Evolutionary conservation across 2,329 filamentous ascomycete genomes (phyloP).

Genomic region (Colletotrichum simmondsii): DNA sequence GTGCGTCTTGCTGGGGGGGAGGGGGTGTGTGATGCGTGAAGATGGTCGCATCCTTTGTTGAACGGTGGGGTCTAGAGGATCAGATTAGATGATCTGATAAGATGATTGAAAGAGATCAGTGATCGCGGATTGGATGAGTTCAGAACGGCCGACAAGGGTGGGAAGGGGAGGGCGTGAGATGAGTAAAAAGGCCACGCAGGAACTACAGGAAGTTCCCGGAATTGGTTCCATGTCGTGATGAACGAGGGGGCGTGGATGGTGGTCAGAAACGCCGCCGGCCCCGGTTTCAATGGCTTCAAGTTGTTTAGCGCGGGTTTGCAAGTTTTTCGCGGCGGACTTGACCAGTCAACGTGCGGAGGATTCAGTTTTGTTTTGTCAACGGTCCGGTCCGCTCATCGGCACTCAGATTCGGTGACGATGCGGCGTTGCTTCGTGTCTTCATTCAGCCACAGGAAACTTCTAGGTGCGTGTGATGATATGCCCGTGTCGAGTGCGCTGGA

Average conservation of each 20-base stretch:
- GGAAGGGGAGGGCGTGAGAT: neutral
- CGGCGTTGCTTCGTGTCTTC: neutral
- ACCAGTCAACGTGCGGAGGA: neutral
- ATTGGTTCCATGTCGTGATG: neutral
- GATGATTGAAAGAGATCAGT: slow-evolving; percentile 12
- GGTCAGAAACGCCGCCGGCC: neutral
- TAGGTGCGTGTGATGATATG: neutral
- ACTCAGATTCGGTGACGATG: neutral
- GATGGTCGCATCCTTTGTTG: neutral
- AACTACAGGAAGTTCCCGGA: slow-evolving; percentile 3
- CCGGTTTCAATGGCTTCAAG: neutral
- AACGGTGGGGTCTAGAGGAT: neutral
- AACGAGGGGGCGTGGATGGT: neutral
- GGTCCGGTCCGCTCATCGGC: slow-evolving; percentile 23
- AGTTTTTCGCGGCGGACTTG: neutral
- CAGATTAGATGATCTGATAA: slow-evolving; percentile 34
- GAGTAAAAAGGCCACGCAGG: slow-evolving; percentile 18
- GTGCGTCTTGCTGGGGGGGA: neutral
- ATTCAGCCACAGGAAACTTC: neutral
- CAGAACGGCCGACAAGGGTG: neutral
- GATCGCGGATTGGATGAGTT: slow-evolving; percentile 15
- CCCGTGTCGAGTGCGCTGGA: too few species aligned
- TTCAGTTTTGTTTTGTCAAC: neutral
- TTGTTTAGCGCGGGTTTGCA: neutral
- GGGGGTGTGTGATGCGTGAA: neutral